Percentiles rank a stretch among this genome's conserved stretches.
These are phyloP conservation scores for Penicillium daleae DNA, from an alignment of 495 filamentous ascomycete species.

Conservation along the genomic window DNA sequence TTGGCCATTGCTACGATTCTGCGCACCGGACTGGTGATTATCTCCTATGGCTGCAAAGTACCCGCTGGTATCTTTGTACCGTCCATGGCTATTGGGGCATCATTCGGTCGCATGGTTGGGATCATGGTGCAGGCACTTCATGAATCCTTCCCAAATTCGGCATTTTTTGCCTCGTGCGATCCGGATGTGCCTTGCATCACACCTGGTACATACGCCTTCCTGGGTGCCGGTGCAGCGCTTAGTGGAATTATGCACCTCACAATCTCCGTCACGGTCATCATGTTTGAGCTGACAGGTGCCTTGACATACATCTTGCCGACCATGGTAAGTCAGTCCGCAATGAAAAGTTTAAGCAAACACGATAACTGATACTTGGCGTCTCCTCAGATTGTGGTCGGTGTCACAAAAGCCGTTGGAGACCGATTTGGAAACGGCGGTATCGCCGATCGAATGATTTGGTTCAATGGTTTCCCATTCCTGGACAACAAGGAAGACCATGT, in stretches of 20 bases:
- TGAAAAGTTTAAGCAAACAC: background rate
- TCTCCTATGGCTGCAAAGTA: slow-evolving; percentile 97
- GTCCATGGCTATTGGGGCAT: slow-evolving; percentile 96
- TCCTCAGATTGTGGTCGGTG: slow-evolving; percentile 82
- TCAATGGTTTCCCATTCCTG: slow-evolving; percentile 96
- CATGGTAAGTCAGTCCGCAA: slow-evolving; percentile 60
- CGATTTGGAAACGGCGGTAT: slow-evolving; percentile 95
- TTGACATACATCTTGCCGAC: slow-evolving; percentile 95
- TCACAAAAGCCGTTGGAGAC: slow-evolving; percentile 92
- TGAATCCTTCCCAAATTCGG: slow-evolving; percentile 76
- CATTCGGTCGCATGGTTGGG: slow-evolving; percentile 91
- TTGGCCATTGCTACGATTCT: slow-evolving; percentile 80
- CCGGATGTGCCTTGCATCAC: slow-evolving; percentile 97
- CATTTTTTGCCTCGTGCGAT: slow-evolving; percentile 84
- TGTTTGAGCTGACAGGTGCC: slow-evolving; percentile 96
- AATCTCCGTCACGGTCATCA: slow-evolving; percentile 94
- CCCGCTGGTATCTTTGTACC: slow-evolving; percentile 97
- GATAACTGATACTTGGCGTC: slow-evolving; percentile 22
- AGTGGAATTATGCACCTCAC: slow-evolving; percentile 98
- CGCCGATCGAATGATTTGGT: slow-evolving; percentile 98
- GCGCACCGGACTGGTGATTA: slow-evolving; percentile 84
- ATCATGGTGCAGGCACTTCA: slow-evolving; percentile 91
- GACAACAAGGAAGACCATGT: slow-evolving; percentile 99
- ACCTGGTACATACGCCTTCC: slow-evolving; percentile 92
- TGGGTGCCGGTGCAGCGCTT: slow-evolving; percentile 92